Conservation (phyloP, 2,329 filamentous ascomycete genomes). For the Claviceps sp. region DNA sequence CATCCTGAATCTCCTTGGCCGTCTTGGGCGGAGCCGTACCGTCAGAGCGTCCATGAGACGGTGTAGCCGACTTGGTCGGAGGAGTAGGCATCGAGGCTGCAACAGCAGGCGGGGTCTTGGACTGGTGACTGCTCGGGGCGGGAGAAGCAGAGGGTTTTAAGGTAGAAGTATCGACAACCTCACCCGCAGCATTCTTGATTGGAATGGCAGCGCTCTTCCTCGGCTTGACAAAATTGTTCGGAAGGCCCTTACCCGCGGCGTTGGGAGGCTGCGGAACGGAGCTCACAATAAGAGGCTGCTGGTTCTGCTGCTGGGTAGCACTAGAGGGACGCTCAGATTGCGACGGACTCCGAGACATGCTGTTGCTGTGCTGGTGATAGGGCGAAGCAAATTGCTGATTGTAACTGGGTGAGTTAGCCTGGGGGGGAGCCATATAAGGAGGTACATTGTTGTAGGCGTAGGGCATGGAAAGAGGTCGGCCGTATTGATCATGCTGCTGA, state of each 20-base stretch:
- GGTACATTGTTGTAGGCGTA: conserved; percentile 34
- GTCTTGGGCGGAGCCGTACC: conserved; percentile 57
- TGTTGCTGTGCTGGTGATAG: conserved; percentile 42
- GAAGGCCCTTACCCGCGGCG: conserved; percentile 37
- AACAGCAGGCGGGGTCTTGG: conserved; percentile 55
- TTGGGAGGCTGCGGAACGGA: conserved; percentile 50
- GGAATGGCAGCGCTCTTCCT: conserved; percentile 63
- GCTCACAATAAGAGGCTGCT: conserved; percentile 47
- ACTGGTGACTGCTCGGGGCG: conserved; percentile 37
- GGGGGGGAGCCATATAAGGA: conserved; percentile 34
- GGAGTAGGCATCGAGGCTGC: conserved; percentile 67
- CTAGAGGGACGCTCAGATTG: conserved; percentile 59
- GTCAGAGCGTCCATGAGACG: conserved; percentile 57
- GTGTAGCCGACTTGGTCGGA: conserved; percentile 60
- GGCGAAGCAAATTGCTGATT: conserved; percentile 31
- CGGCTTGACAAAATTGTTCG: conserved; percentile 35
- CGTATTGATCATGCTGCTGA: conserved; percentile 25
- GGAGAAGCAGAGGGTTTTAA: conserved; percentile 46
- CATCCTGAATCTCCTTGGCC: conserved; percentile 67
- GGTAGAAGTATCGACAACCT: conserved; percentile 56
- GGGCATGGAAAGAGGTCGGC: conserved; percentile 23
- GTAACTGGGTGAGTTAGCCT: conserved; percentile 36
- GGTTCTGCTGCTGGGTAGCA: conserved; percentile 43
- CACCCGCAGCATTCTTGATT: conserved; percentile 75
- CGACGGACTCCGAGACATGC: conserved; percentile 74